phyloP scores from a whole-genome alignment of 768 basidiomycete genomes.

The Xerocomus brunneocitrinus region DNA sequence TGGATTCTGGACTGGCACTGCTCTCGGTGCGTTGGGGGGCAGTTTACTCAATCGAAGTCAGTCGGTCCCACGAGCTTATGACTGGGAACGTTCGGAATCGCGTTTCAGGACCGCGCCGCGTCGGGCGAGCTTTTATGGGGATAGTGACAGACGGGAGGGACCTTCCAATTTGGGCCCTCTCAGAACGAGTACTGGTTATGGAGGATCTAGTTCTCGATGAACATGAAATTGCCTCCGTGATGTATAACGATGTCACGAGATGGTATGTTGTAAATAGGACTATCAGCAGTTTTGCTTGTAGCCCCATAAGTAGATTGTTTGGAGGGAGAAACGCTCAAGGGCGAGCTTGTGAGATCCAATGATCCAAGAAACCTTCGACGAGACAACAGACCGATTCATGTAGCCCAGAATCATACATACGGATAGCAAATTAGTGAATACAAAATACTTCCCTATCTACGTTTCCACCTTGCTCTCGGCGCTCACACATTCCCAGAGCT shows the following conservation, averaged over 20 bases:
- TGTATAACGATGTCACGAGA: background rate
- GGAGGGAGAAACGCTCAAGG: too few relatives aligned
- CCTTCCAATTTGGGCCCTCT: constrained; percentile 64
- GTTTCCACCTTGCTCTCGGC: background rate
- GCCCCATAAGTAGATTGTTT: background rate
- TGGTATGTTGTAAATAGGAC: background rate
- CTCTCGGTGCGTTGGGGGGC: constrained; percentile 65
- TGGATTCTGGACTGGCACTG: constrained; percentile 85
- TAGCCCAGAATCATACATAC: background rate
- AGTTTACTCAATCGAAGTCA: constrained; percentile 45
- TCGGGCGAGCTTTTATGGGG: constrained; percentile 18
- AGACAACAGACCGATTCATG: background rate
- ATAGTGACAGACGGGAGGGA: constrained; percentile 62
- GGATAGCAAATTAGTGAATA: constrained; percentile 14
- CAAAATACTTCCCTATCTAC: background rate
- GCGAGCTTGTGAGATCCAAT: too few relatives aligned
- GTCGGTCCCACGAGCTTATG: constrained; percentile 37
- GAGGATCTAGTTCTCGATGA: constrained; percentile 70
- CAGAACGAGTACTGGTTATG: constrained; percentile 76
- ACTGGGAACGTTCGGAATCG: constrained; percentile 53
- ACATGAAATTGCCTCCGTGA: background rate
- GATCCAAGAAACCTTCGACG: background rate
- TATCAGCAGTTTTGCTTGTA: background rate
- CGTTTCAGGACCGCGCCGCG: constrained; percentile 28
- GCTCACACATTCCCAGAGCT: constrained; percentile 2